These are phyloP conservation scores for Yamadazyma atmosphaerica DNA, from an alignment of 1,139 yeast genomes.

Conservation along the genomic window DNA sequence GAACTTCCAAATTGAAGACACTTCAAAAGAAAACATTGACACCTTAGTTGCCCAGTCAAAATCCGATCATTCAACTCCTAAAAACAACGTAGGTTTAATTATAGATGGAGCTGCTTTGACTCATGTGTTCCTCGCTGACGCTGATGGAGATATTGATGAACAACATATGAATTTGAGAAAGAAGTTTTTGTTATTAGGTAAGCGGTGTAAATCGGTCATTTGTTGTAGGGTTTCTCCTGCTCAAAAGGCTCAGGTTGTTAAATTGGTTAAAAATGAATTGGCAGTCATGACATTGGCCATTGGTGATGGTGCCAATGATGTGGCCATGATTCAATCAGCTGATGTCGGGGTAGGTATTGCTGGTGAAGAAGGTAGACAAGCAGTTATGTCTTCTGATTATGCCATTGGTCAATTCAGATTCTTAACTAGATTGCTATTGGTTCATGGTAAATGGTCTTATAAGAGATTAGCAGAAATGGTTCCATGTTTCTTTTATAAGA, in stretches of 20 bases:
- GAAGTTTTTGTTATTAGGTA: constrained; percentile 56
- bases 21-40: constrained; percentile 23
- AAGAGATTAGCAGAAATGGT: constrained; percentile 64
- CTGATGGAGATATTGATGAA: constrained; percentile 17
- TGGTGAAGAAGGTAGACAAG: constrained; percentile 69
- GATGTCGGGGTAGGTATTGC: constrained; percentile 69
- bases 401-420: constrained; percentile 66
- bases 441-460: constrained; percentile 68
- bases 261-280: constrained; percentile 49
- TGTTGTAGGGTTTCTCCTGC: constrained; percentile 69
- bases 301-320: constrained; percentile 71
- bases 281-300: constrained; percentile 65
- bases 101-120: constrained; percentile 58
- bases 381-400: constrained; percentile 67
- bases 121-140: constrained; percentile 34
- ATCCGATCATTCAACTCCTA: constrained; percentile 53
- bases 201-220: constrained; percentile 59
- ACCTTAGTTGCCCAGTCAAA: constrained; percentile 41
- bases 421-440: constrained; percentile 52
- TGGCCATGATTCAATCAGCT: constrained; percentile 69
- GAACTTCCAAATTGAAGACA: constrained; percentile 34
- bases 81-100: constrained; percentile 47
- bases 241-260: constrained; percentile 60
- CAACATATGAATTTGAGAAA: constrained; percentile 22
- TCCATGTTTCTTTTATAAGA: constrained; percentile 64